Percentiles rank a stretch among this genome's conserved stretches.
Evolutionary conservation across 2,329 filamentous ascomycete genomes (phyloP).

Genomic region (Fusarium decemcellulare): DNA sequence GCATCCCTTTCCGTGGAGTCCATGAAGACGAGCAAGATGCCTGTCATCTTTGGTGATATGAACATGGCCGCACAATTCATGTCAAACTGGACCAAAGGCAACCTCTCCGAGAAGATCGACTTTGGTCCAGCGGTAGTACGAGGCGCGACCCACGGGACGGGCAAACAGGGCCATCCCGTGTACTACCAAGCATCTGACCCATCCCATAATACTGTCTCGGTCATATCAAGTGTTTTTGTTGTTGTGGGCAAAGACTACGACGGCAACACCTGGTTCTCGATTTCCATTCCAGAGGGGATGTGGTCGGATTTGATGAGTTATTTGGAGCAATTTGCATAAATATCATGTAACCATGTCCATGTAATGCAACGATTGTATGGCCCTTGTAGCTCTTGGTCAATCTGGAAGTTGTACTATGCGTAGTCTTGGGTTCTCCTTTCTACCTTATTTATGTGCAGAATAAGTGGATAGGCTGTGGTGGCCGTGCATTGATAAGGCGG

Average conservation of each 20-base stretch:
- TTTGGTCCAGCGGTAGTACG: slow-evolving; percentile 27
- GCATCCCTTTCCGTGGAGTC: slow-evolving; percentile 18
- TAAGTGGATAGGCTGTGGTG: too few relatives aligned
- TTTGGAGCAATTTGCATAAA: slow-evolving; percentile 14
- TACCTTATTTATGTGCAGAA: too few relatives aligned
- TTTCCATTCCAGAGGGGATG: slow-evolving; percentile 22
- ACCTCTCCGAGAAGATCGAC: slow-evolving; percentile 28
- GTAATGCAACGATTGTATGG: not conserved
- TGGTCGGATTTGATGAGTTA: slow-evolving; percentile 23
- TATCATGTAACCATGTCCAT: not conserved
- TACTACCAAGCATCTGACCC: slow-evolving; percentile 34
- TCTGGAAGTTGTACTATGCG: too few relatives aligned
- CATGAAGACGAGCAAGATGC: slow-evolving; percentile 19
- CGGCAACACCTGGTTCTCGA: slow-evolving; percentile 27
- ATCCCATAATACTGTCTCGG: slow-evolving; percentile 19
- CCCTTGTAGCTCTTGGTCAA: too few relatives aligned
- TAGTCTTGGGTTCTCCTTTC: too few relatives aligned
- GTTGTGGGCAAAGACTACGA: slow-evolving; percentile 23
- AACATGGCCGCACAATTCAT: slow-evolving; percentile 31
- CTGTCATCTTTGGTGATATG: slow-evolving; percentile 22
- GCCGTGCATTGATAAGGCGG: too few relatives aligned
- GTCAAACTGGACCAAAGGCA: slow-evolving; percentile 38
- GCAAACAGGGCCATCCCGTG: slow-evolving; percentile 19
- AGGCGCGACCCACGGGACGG: not conserved
- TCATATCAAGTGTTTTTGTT: slow-evolving; percentile 28